These are phyloP conservation scores for Dimocarpus longan DNA, from an alignment of 345 rosid genomes.

Conservation along the genomic window DNA sequence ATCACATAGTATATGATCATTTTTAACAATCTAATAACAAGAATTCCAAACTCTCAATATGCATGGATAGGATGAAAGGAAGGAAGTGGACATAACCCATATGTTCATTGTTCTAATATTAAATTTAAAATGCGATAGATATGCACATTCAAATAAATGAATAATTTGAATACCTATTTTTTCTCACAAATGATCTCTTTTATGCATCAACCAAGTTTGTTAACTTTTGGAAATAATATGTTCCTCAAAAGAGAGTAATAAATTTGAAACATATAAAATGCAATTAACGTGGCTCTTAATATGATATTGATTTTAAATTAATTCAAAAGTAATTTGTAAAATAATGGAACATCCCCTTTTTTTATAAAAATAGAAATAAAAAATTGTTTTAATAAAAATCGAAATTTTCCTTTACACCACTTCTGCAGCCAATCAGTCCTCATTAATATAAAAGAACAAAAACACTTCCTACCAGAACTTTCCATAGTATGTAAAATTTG, in stretches of 20 bases:
- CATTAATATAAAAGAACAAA: neutral
- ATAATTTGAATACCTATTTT: too few species aligned
- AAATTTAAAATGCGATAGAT: neutral
- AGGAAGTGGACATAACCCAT: neutral
- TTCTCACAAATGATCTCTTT: too few species aligned
- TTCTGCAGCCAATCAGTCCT: too few species aligned
- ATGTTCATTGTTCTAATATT: too few species aligned
- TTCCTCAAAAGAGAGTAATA: neutral
- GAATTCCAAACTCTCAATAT: neutral
- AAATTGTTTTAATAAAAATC: neutral
- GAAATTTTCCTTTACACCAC: neutral
- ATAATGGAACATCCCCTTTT: too few species aligned
- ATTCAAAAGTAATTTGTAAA: too few species aligned
- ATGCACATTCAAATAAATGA: too few species aligned
- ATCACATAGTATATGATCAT: neutral
- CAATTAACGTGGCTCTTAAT: too few species aligned
- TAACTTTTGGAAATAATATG: neutral
- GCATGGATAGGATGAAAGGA: neutral
- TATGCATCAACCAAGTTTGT: neutral
- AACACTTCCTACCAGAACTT: neutral
- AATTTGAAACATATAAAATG: too few species aligned
- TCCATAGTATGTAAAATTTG: neutral
- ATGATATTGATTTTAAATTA: too few species aligned
- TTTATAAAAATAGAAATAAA: too few species aligned
- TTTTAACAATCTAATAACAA: neutral